Percentiles rank a stretch among this genome's conserved stretches.
phyloP scores from a whole-genome alignment of 2,329 filamentous ascomycete species.

The Corinectria fuckeliana region DNA sequence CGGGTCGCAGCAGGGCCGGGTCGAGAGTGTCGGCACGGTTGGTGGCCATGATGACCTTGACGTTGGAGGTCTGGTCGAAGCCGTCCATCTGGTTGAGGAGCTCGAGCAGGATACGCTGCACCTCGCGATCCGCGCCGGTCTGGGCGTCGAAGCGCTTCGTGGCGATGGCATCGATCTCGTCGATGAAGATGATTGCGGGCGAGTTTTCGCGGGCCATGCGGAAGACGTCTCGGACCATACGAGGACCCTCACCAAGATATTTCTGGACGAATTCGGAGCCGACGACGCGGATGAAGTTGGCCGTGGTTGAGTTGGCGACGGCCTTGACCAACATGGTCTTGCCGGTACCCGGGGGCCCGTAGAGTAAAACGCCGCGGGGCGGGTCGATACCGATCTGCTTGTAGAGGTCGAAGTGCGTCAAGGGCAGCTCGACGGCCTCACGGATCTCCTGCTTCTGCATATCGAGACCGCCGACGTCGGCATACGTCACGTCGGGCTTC shows the following conservation, averaged over 20 bases:
- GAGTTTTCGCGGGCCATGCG: conserved; percentile 99
- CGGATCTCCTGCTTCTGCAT: conserved; percentile 99
- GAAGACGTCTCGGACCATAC: conserved; percentile 99
- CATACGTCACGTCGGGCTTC: conserved; percentile 98
- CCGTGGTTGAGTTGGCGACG: conserved; percentile 96
- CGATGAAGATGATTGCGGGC: conserved; percentile 98
- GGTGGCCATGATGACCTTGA: conserved; percentile 99
- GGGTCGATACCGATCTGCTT: conserved; percentile 99
- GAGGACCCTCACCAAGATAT: conserved; percentile 95
- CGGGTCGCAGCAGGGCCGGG: conserved; percentile 90
- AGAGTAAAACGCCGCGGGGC: conserved; percentile 92
- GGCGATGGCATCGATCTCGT: conserved; percentile 98
- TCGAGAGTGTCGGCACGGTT: conserved; percentile 98
- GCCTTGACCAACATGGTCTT: conserved; percentile 99
- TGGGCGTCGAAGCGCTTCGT: conserved; percentile 99
- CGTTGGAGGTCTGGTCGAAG: conserved; percentile 98
- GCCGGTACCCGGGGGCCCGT: conserved; percentile 93
- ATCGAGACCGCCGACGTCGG: conserved; percentile 94
- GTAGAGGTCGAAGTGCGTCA: conserved; percentile 98
- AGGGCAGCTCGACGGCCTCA: conserved; percentile 93
- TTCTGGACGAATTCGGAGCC: conserved; percentile 99
- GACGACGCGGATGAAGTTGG: conserved; percentile 97
- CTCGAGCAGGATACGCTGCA: conserved; percentile 97
- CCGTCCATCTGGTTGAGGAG: conserved; percentile 99
- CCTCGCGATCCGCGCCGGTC: conserved; percentile 96